Conservation (phyloP, 345 rosid genomes). For the Dovyalis caffra region DNA sequence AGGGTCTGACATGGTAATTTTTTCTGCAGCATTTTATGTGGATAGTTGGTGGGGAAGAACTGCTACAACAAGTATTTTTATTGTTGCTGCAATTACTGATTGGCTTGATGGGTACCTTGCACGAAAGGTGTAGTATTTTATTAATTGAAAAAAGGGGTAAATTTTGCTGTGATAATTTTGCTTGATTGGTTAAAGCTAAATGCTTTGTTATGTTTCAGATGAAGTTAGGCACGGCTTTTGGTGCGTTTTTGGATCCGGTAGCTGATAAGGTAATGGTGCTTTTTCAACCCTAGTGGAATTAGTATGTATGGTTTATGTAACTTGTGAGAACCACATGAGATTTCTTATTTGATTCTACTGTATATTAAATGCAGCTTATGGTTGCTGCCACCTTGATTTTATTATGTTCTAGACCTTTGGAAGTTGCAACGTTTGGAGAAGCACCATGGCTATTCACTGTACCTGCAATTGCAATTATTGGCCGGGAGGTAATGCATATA, state of each 20-base stretch:
- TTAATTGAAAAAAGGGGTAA: background rate
- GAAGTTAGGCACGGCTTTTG: conserved; percentile 81
- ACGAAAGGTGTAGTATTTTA: conserved; percentile 55
- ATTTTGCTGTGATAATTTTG: background rate
- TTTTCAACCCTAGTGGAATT: background rate
- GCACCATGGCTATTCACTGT: conserved; percentile 81
- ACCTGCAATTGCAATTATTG: conserved; percentile 86
- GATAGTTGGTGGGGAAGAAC: conserved; percentile 94
- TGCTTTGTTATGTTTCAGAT: conserved; percentile 48
- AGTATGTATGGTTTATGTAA: background rate
- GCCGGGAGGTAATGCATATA: conserved; percentile 73
- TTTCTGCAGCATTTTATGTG: conserved; percentile 67
- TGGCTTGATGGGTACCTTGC: conserved; percentile 99
- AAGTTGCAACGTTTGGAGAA: conserved; percentile 51
- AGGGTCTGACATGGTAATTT: conserved; percentile 1
- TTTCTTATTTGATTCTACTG: conserved; percentile 13
- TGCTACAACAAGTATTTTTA: conserved; percentile 83
- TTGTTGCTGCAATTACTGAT: conserved; percentile 94
- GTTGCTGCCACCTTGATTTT: conserved; percentile 93
- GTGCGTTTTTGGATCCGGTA: conserved; percentile 99
- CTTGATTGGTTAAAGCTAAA: background rate
- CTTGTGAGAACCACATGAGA: background rate
- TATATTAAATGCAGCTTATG: conserved; percentile 67
- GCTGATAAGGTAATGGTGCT: conserved; percentile 75
- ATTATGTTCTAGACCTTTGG: conserved; percentile 75